These are phyloP conservation scores for Pachysandra terminalis DNA, from an alignment of 164 flowering plant genomes.

Conservation along the genomic window DNA sequence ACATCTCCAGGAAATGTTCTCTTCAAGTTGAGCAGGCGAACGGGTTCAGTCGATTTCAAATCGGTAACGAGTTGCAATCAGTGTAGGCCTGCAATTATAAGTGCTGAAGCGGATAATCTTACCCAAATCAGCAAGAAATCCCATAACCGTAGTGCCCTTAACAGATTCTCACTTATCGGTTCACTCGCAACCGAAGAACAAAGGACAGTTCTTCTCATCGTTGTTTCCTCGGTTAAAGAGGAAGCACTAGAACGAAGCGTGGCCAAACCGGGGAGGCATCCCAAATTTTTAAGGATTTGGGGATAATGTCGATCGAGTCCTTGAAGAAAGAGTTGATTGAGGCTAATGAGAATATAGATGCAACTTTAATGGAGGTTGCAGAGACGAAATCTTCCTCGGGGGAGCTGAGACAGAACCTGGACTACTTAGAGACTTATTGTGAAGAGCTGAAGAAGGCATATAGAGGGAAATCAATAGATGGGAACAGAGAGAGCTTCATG, in stretches of 20 bases:
- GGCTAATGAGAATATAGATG: conserved; percentile 58
- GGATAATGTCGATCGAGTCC: too few species aligned
- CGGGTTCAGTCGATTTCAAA: conserved; percentile 55
- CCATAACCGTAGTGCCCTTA: conserved; percentile 48
- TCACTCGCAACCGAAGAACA: conserved; percentile 45
- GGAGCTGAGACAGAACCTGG: conserved; percentile 64
- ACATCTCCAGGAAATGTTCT: conserved; percentile 44
- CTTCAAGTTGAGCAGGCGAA: conserved; percentile 48
- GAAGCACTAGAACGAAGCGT: conserved; percentile 59
- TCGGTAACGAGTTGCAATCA: conserved; percentile 46
- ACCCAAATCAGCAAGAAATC: too few species aligned
- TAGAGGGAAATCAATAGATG: conserved; percentile 42
- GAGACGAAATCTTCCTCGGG: conserved; percentile 78
- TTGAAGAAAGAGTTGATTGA: too few species aligned
- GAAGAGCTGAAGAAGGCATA: conserved; percentile 71
- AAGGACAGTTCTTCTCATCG: conserved; percentile 53
- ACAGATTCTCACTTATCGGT: conserved; percentile 52
- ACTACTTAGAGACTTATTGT: conserved; percentile 71
- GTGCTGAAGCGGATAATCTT: too few species aligned
- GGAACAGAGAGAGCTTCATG: conserved; percentile 36
- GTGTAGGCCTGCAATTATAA: too few species aligned
- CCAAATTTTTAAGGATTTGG: too few species aligned
- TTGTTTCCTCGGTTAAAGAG: conserved; percentile 65
- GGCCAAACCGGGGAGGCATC: conserved; percentile 49
- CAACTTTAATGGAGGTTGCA: conserved; percentile 62